These are phyloP conservation scores for Aquanectria penicillioides DNA, from an alignment of 2,329 filamentous ascomycete species.

Conservation along the genomic window DNA sequence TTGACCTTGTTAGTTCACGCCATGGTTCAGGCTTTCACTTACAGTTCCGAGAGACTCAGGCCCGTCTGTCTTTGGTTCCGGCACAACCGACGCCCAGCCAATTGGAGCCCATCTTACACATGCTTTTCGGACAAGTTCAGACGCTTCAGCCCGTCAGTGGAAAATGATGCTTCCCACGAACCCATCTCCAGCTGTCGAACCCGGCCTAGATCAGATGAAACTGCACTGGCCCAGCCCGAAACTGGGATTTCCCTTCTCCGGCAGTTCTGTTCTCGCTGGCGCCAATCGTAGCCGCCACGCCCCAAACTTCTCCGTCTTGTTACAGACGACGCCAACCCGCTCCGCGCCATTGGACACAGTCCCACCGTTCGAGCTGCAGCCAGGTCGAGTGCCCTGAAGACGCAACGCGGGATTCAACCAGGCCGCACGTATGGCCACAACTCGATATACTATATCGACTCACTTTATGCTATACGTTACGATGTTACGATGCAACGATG, in stretches of 20 bases:
- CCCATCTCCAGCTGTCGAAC: neutral
- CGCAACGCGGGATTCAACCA: neutral
- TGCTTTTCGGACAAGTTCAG: too few species aligned
- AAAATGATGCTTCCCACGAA: neutral
- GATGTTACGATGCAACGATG: too few species aligned
- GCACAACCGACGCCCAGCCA: neutral
- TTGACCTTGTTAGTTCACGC: neutral
- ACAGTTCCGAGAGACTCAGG: neutral
- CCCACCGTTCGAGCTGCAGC: conserved; percentile 7
- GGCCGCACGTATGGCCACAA: neutral
- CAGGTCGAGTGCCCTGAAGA: neutral
- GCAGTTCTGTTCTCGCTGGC: neutral
- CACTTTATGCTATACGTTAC: too few species aligned
- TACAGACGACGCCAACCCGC: neutral
- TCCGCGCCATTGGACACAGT: conserved; percentile 1
- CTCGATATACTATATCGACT: neutral
- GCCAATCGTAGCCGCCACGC: conserved; percentile 11
- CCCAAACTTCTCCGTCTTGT: conserved; percentile 3
- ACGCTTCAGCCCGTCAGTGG: too few species aligned
- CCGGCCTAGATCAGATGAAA: conserved; percentile 7
- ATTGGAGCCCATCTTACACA: neutral
- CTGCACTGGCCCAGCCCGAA: neutral
- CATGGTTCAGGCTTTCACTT: neutral
- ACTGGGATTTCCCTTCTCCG: neutral
- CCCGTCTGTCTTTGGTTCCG: neutral